phyloP scores from a whole-genome alignment of 257 asterid species.

The Primulina tabacum region DNA sequence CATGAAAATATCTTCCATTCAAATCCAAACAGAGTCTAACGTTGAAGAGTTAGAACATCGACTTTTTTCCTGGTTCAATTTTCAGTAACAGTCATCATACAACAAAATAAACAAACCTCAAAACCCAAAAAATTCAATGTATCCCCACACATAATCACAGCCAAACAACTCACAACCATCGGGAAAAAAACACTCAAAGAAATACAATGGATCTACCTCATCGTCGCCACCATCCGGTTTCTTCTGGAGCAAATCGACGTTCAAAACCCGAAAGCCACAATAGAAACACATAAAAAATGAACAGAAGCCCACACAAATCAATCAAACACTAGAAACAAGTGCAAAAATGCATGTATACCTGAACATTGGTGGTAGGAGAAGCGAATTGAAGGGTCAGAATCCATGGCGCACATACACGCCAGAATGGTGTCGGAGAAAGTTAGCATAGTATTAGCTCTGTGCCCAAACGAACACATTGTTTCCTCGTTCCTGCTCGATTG shows the following conservation, averaged over 20 bases:
- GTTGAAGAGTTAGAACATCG: no score
- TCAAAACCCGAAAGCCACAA: slow-evolving; percentile 48
- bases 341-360: slow-evolving; percentile 34
- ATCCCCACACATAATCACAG: no score
- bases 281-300: neutral
- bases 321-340: neutral
- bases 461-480: slow-evolving; percentile 67
- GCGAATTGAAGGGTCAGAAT: slow-evolving; percentile 82
- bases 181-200: no score
- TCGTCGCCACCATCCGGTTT: slow-evolving; percentile 80
- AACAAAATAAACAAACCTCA: neutral
- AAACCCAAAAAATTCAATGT: no score
- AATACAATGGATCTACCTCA: slow-evolving; percentile 41
- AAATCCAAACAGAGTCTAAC: no score
- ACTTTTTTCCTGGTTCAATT: neutral
- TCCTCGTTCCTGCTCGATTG: neutral
- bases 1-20: no score
- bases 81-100: neutral
- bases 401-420: slow-evolving; percentile 85
- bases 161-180: no score
- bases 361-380: slow-evolving; percentile 69
- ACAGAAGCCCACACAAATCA: neutral
- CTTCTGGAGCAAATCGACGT: slow-evolving; percentile 87
- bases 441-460: slow-evolving; percentile 78
- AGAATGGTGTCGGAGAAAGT: slow-evolving; percentile 76